Base-by-base conservation (phyloP, 2,329 filamentous ascomycete species). In the Diaporthe citriasiana region DNA sequence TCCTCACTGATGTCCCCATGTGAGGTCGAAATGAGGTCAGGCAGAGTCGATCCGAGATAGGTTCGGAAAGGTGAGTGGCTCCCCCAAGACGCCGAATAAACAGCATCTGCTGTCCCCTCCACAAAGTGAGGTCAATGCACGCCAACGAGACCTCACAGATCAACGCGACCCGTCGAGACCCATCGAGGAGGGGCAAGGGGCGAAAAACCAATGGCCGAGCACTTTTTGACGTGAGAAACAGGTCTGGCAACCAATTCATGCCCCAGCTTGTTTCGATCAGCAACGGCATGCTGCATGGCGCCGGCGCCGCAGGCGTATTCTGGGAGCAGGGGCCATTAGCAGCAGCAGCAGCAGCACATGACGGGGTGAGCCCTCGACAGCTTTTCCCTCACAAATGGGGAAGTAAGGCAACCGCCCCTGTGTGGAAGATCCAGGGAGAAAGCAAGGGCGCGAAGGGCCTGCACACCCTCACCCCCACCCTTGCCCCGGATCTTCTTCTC, bases 11-110 rank as follows among this genome's bases (percentile, higher is more conserved):
- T 38, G 3, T 40, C 63, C 4, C 33, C 45, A 9, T 12, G 19
- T 30, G 27, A 50, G 17, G 19, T 50, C 38, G 38, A 33, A 25
- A 27, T 66, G 63, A 66, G 63, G 63, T 53, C 33, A 53, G 47
- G 33, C 15, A 22, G n/a, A 15, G 45, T 25, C n/a, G 63, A 53
- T 53, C 63, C 9, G n/a, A 68, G 0, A 53, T 8, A 22, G 1
- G 3, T 53, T 53, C 30, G 45, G 45, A 2, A 45, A 12, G 19
- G 27, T 13, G 9, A 27, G 63, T n/a, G 47, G 22, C 45, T n/a
- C n/a, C n/a, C 8, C 22, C 1, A 51, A 13, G n/a, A 51, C 9
- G 3, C 47, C n/a, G 47, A 51, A 25, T 51, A 13, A 25, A n/a
- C 47, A 25, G 47, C 4, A 51, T 25, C n/a, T 15, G 47, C n/a